These are phyloP conservation scores for Arachnomyces sp. DNA, from an alignment of 2,329 filamentous ascomycete species.

Conservation along the genomic window DNA sequence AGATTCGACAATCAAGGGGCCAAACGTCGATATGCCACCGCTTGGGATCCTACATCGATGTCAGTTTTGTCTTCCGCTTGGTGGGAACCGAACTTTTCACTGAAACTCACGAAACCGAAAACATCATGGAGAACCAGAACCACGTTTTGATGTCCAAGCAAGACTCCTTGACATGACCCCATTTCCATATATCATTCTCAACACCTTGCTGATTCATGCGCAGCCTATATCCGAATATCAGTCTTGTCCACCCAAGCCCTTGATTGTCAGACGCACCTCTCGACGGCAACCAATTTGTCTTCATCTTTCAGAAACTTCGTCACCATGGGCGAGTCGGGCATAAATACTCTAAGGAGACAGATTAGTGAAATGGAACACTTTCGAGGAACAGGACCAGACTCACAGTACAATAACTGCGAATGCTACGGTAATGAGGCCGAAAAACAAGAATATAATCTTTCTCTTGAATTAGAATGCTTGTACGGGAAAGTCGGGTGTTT, in stretches of 20 bases:
- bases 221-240: conserved; percentile 23
- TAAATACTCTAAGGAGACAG: conserved; percentile 31
- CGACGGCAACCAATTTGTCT: conserved; percentile 53
- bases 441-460: conserved; percentile 44
- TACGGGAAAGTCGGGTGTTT: neutral
- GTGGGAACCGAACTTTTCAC: too few species aligned
- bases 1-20: conserved; percentile 50
- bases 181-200: conserved; percentile 41
- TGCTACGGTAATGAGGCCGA: conserved; percentile 45
- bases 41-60: conserved; percentile 39
- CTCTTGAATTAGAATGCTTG: neutral
- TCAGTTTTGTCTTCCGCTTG: neutral
- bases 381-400: conserved; percentile 3
- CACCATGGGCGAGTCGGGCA: conserved; percentile 58
- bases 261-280: conserved; percentile 29
- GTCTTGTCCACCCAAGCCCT: neutral
- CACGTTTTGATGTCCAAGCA: conserved; percentile 53
- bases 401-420: conserved; percentile 45
- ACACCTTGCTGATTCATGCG: conserved; percentile 44
- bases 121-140: conserved; percentile 48
- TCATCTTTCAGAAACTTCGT: conserved; percentile 50
- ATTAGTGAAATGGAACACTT: neutral
- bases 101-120: conserved; percentile 44
- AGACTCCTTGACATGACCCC: conserved; percentile 49
- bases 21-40: conserved; percentile 54